These are phyloP conservation scores for Yamadazyma nakazawae DNA, from an alignment of 805 yeast genomes.

Conservation along the genomic window DNA sequence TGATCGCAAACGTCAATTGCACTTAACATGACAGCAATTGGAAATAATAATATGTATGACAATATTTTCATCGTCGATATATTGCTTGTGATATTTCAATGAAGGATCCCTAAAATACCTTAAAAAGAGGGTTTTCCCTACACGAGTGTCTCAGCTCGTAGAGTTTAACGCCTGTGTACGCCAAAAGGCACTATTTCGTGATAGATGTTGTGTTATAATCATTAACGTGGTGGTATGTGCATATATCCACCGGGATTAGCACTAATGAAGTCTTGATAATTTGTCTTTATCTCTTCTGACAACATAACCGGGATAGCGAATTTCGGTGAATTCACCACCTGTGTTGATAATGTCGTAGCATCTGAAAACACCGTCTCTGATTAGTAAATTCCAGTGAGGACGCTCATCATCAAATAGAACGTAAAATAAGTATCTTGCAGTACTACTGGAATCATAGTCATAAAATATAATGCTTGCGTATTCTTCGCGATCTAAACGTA, in stretches of 20 bases:
- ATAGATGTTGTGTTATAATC: too few species aligned
- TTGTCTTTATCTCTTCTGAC: background rate
- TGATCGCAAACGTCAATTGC: too few species aligned
- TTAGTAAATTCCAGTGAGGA: background rate
- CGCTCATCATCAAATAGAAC: background rate
- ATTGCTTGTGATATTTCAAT: too few species aligned
- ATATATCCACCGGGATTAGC: background rate
- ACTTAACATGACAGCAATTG: too few species aligned
- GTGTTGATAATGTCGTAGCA: conserved; percentile 3
- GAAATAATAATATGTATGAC: too few species aligned
- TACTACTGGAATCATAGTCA: background rate
- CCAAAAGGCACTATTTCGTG: too few species aligned
- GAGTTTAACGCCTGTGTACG: too few species aligned
- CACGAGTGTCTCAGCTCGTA: too few species aligned
- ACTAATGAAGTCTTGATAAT: background rate
- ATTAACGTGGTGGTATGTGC: background rate
- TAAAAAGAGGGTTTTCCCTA: too few species aligned
- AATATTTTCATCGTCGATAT: too few species aligned
- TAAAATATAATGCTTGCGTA: background rate
- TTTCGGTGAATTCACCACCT: background rate
- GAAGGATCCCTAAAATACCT: too few species aligned
- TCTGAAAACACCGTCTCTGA: conserved; percentile 1
- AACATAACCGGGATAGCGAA: background rate
- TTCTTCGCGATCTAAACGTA: background rate
- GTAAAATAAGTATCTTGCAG: background rate